phyloP scores from a whole-genome alignment of 495 filamentous ascomycete genomes.

The Polyplosphaeria fusca region DNA sequence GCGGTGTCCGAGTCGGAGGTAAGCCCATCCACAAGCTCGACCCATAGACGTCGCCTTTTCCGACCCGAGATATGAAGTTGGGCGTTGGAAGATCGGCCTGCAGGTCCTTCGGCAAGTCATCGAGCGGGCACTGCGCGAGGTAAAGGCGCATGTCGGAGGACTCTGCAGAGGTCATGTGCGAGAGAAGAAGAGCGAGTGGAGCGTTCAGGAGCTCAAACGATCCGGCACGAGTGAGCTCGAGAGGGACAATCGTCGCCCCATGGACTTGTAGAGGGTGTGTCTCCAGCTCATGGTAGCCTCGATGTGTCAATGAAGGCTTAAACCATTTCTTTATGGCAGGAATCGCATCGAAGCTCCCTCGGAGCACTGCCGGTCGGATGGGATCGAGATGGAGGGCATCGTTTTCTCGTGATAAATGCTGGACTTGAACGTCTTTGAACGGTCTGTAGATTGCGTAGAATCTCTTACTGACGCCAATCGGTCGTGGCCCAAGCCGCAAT shows the following conservation, averaged over 20 bases:
- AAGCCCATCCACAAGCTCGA: constrained; percentile 85
- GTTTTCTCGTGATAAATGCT: too few relatives aligned
- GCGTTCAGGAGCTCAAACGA: constrained; percentile 57
- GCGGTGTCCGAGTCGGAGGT: constrained; percentile 79
- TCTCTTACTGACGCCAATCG: too few relatives aligned
- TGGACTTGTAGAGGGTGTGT: constrained; percentile 49
- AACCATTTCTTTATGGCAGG: constrained; percentile 60
- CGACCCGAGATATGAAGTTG: constrained; percentile 57
- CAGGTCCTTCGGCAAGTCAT: constrained; percentile 59
- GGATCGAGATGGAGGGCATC: constrained; percentile 41
- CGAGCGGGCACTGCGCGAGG: constrained; percentile 76
- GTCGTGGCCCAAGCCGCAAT: too few relatives aligned
- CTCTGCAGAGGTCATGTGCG: constrained; percentile 13
- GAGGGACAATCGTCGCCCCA: constrained; percentile 53
- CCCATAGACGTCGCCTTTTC: constrained; percentile 72
- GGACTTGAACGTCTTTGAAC: too few relatives aligned
- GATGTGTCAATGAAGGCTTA: neutral
- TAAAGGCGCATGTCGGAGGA: constrained; percentile 52
- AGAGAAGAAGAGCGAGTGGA: constrained; percentile 56
- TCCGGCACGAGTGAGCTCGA: constrained; percentile 51
- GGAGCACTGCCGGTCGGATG: constrained; percentile 50
- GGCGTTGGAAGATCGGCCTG: constrained; percentile 68
- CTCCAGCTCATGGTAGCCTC: constrained; percentile 43
- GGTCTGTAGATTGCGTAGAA: too few relatives aligned
- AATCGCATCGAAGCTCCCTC: constrained; percentile 43